These are phyloP conservation scores for Ramularia collo-cygni DNA, from an alignment of 2,329 filamentous ascomycete genomes.

Conservation along the genomic window DNA sequence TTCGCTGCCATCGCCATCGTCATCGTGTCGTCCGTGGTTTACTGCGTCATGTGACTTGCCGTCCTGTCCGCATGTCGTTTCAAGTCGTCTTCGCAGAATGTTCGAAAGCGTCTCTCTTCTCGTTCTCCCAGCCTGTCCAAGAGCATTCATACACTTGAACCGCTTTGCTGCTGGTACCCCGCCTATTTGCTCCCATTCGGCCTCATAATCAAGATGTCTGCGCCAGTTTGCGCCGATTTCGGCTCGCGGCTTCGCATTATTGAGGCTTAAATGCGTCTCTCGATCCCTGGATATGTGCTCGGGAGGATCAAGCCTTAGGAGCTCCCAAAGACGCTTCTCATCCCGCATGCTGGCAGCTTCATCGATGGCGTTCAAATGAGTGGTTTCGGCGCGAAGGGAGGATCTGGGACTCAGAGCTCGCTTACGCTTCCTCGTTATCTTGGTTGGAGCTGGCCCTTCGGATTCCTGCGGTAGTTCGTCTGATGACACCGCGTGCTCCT, in stretches of 20 bases:
- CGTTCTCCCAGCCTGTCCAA: background rate
- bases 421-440: conserved; percentile 13
- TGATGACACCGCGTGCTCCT: too few species aligned
- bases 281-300: conserved; percentile 16
- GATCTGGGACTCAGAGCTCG: conserved; percentile 14
- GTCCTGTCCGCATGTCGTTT: too few species aligned
- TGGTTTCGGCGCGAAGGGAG: conserved; percentile 30
- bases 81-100: too few species aligned
- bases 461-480: background rate
- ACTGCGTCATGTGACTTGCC: too few species aligned
- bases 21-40: too few species aligned
- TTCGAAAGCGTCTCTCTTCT: background rate
- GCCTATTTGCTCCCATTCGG: conserved; percentile 42
- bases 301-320: conserved; percentile 32
- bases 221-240: conserved; percentile 42
- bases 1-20: too few species aligned
- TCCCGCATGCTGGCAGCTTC: conserved; percentile 37
- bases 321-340: conserved; percentile 40
- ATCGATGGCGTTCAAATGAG: conserved; percentile 45
- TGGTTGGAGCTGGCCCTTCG: background rate
- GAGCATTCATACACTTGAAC: background rate
- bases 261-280: conserved; percentile 20
- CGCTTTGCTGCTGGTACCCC: background rate
- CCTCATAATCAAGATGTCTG: conserved; percentile 38
- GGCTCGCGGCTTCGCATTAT: conserved; percentile 26